phyloP scores from a whole-genome alignment of 371 early-diverging fungal species.

The Capillidium rhysosporum region DNA sequence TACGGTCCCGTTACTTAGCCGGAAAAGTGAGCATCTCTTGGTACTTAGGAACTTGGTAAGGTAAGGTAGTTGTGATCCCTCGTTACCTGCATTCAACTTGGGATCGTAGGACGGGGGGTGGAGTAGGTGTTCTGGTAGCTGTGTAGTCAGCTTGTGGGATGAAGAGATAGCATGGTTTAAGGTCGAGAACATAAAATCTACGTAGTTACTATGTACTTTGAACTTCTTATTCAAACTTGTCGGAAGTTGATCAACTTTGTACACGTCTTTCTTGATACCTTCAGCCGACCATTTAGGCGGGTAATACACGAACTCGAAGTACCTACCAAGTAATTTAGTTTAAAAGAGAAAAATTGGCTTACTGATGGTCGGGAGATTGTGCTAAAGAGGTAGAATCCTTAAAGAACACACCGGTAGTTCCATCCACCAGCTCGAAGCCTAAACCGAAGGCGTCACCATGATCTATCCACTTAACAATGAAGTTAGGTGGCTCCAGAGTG shows the following conservation, averaged over 20 bases:
- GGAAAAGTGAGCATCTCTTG: constrained; percentile 43
- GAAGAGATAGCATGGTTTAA: constrained; percentile 12
- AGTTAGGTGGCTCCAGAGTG: constrained; percentile 17
- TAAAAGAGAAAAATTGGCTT: constrained; percentile 7
- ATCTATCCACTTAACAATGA: constrained; percentile 63
- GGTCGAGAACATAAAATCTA: constrained; percentile 38
- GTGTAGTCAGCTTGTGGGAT: not conserved
- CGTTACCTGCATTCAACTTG: constrained; percentile 12
- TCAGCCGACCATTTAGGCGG: constrained; percentile 14
- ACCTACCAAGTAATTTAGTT: constrained; percentile 10
- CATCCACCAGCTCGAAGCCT: constrained; percentile 64
- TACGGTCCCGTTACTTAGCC: constrained; percentile 41
- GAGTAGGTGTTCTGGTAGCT: not conserved
- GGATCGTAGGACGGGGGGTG: not conserved
- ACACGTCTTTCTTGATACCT: constrained; percentile 15
- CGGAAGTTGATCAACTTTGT: constrained; percentile 23
- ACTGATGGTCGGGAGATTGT: constrained; percentile 26
- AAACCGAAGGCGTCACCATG: constrained; percentile 60
- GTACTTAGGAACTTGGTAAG: constrained; percentile 44
- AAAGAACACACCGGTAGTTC: constrained; percentile 59
- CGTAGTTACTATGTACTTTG: constrained; percentile 33
- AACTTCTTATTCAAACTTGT: constrained; percentile 39
- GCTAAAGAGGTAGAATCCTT: constrained; percentile 58
- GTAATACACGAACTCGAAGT: constrained; percentile 26
- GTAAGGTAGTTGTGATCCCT: constrained; percentile 19